Evolutionary conservation across 1,284 basidiomycete genomes (phyloP).

Genomic region (Cerioporus squamosus): DNA sequence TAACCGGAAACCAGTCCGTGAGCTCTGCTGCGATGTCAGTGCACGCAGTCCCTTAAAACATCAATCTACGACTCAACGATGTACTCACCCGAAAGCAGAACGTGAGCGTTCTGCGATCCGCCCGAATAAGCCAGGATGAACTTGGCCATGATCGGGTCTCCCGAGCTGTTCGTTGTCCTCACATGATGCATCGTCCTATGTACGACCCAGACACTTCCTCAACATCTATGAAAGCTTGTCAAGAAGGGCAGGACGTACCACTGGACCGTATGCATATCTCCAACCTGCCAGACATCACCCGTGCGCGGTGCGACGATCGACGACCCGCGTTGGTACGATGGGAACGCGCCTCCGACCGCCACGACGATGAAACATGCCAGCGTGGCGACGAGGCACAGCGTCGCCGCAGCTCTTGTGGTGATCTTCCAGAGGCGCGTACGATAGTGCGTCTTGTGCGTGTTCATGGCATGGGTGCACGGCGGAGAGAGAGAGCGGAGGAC

Average conservation of each 20-base stretch:
- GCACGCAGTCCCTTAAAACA: not conserved
- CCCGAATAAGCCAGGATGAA: slow-evolving; percentile 16
- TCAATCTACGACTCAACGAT: not conserved
- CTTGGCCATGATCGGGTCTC: slow-evolving; percentile 13
- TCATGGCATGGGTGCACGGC: slow-evolving; percentile 4
- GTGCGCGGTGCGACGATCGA: slow-evolving; percentile 15
- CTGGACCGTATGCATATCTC: slow-evolving; percentile 22
- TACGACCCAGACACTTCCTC: not conserved
- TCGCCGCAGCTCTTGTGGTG: slow-evolving; percentile 3
- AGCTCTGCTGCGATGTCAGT: slow-evolving; percentile 1
- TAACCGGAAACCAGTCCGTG: slow-evolving; percentile 20
- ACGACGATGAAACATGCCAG: slow-evolving; percentile 14
- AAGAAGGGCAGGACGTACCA: slow-evolving; percentile 7
- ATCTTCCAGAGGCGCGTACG: slow-evolving; percentile 10
- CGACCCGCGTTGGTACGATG: slow-evolving; percentile 14
- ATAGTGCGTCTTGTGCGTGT: slow-evolving; percentile 1
- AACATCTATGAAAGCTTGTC: not conserved
- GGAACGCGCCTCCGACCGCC: slow-evolving; percentile 17
- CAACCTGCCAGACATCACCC: slow-evolving; percentile 20
- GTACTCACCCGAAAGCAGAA: slow-evolving; percentile 11
- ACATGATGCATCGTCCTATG: slow-evolving; percentile 18
- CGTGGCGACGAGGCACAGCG: slow-evolving; percentile 4
- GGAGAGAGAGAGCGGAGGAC: not conserved
- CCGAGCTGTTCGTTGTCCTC: slow-evolving; percentile 13
- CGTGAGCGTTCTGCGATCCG: slow-evolving; percentile 5